Percentiles rank a stretch among this genome's conserved stretches.
These are phyloP conservation scores for Fusarium beomiforme DNA, from an alignment of 2,329 filamentous ascomycete species.

Conservation along the genomic window DNA sequence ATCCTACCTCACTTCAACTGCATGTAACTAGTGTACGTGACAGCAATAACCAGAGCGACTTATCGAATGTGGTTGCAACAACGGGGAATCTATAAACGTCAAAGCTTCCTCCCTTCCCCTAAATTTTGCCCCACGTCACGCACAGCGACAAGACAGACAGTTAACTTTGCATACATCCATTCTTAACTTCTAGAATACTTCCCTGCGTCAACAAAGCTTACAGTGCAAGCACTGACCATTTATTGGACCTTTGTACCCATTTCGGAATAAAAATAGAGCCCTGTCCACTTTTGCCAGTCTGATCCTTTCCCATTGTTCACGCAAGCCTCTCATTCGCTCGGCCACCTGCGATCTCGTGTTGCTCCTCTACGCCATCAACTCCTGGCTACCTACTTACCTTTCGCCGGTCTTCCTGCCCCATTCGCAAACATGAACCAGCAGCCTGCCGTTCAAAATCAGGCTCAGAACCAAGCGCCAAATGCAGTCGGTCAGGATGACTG, in stretches of 20 bases:
- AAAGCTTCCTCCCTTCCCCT: conserved; percentile 37
- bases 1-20: background rate
- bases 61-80: conserved; percentile 27
- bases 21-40: background rate
- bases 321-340: conserved; percentile 12
- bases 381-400: conserved; percentile 13
- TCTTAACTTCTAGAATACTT: conserved; percentile 38
- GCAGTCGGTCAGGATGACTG: conserved; percentile 47
- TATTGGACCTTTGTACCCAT: background rate
- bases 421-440: conserved; percentile 37
- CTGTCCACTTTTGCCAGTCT: conserved; percentile 15
- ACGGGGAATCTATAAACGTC: conserved; percentile 15
- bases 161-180: conserved; percentile 18
- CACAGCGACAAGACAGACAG: conserved; percentile 19
- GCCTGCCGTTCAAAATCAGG: conserved; percentile 25
- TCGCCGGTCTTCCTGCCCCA: background rate
- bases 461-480: conserved; percentile 30
- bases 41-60: conserved; percentile 10
- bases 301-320: conserved; percentile 9
- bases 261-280: conserved; percentile 17
- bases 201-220: conserved; percentile 7
- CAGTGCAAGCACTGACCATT: conserved; percentile 2
- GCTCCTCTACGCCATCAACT: conserved; percentile 17
- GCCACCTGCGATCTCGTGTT: conserved; percentile 27
- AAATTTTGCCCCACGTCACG: conserved; percentile 32